phyloP scores from a whole-genome alignment of 805 yeast species.

The Hanseniaspora jakobsenii region DNA sequence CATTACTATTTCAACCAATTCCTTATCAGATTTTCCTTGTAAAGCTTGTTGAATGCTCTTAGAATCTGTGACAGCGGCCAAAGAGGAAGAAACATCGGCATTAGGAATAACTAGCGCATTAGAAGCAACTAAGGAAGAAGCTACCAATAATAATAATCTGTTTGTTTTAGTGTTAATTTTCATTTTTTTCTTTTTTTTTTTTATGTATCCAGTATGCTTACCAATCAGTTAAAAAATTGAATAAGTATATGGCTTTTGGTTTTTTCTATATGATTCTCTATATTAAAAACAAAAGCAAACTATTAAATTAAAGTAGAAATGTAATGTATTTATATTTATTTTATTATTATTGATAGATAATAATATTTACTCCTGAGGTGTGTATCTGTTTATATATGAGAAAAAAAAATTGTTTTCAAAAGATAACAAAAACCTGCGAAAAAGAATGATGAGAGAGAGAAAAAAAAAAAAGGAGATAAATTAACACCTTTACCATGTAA shows the following conservation, averaged over 20 bases:
- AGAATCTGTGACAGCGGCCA: slow-evolving; percentile 24
- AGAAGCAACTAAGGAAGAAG: slow-evolving; percentile 32
- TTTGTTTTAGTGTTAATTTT: slow-evolving; percentile 2
- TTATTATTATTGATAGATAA: too few species aligned
- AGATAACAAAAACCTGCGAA: too few species aligned
- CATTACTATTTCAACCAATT: slow-evolving; percentile 15
- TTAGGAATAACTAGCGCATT: slow-evolving; percentile 55
- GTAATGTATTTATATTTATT: neutral
- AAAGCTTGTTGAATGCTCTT: slow-evolving; percentile 25
- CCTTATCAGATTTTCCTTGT: slow-evolving; percentile 17
- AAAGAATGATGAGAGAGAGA: too few species aligned
- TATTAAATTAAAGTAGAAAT: neutral
- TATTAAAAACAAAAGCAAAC: too few species aligned
- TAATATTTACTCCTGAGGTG: too few species aligned
- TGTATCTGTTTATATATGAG: too few species aligned
- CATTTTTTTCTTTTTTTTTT: slow-evolving; percentile 1
- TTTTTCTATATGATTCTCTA: neutral
- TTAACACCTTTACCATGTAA: too few species aligned
- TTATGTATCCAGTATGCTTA: neutral
- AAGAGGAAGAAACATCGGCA: slow-evolving; percentile 18
- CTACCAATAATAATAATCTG: slow-evolving; percentile 22
- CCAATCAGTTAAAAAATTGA: neutral
- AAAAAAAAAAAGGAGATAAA: too few species aligned
- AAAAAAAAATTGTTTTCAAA: too few species aligned
- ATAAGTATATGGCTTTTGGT: neutral